Evolutionary conservation across 768 basidiomycete genomes (phyloP).

Genomic region (Holtermannia corniformis): DNA sequence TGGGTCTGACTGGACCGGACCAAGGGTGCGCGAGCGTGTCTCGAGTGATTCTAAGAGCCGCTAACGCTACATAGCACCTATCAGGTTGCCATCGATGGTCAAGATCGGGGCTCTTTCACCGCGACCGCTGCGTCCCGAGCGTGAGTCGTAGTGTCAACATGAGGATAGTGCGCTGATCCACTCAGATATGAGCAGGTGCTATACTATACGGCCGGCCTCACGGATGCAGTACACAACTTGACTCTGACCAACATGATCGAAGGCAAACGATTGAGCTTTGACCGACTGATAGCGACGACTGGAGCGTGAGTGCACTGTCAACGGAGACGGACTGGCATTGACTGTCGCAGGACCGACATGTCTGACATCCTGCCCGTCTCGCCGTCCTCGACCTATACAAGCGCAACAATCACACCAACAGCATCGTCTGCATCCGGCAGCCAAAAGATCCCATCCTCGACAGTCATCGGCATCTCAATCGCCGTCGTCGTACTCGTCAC

Average conservation of each 20-base stretch:
- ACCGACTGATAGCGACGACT: slow-evolving; percentile 15
- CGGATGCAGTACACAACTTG: slow-evolving; percentile 11
- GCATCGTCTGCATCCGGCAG: background rate
- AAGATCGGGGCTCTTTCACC: slow-evolving; percentile 14
- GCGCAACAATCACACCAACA: background rate
- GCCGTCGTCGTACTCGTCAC: background rate
- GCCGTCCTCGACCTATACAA: background rate
- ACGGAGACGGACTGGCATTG: too few relatives aligned
- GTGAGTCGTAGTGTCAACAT: slow-evolving; percentile 12
- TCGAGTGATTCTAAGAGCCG: too few relatives aligned
- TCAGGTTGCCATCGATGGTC: slow-evolving; percentile 22
- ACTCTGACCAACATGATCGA: slow-evolving; percentile 16
- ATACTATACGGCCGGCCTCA: slow-evolving; percentile 14
- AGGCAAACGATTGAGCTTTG: slow-evolving; percentile 21
- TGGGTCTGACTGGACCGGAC: slow-evolving; percentile 10
- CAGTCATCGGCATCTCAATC: background rate
- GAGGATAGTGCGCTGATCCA: background rate
- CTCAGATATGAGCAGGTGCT: slow-evolving; percentile 20
- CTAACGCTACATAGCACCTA: too few relatives aligned
- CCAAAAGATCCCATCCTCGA: too few relatives aligned
- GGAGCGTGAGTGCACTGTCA: slow-evolving; percentile 17
- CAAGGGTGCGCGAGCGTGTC: slow-evolving; percentile 20
- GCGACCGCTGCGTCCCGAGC: slow-evolving; percentile 12
- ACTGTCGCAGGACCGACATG: background rate
- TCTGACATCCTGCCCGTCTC: background rate